Base-by-base conservation (phyloP, 2,329 filamentous ascomycete species). In the Malbranchea cinnamomea region DNA sequence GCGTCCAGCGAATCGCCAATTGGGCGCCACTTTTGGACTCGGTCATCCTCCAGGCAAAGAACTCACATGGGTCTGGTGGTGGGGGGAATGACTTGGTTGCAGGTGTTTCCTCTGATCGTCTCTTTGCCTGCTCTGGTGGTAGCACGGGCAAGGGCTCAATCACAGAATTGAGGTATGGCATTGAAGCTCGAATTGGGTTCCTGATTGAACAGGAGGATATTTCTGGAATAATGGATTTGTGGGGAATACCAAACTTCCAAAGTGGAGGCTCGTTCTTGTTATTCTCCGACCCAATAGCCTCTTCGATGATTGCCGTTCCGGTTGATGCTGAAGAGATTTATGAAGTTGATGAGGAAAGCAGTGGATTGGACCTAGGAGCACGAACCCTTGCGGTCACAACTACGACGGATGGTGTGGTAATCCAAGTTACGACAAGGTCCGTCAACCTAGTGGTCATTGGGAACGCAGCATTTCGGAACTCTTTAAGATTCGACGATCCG, bases 71-170 rank as follows among this genome's bases (percentile, higher is more conserved):
- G 7, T 35, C 34, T 12, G 32, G 26, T 29, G 7, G 23, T 15
- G 23, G 16, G 10, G 3, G 38, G 12, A 32, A 17, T 10, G 28
- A 24, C 2, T 17, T 30, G 5, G 36, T 37, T 34, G 40, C 44
- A 34, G 38, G 47, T 32, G 45, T 41, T 39, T 42, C 31, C 30
- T 59, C 59, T n/a, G 70, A 76, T 41, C 62, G 66, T 14, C 47
- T 84, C 9, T 83, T 79, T 50, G 67, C 69, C 13, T 75, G 73
- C 24, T 74, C 74, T 12, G 74, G 77, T 1, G 69, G 70, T 40
- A 73, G 73, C 1, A 53, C 45, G 18, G 48, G 57, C 1, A 65
- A 63, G 17, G 78, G 78, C 6, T 65, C 67, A 5, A 57, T 87
- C 14, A 69, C 71, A 3, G 78, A 87, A 44, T 62, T 81, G 37